Conservation (phyloP, 179 eudicot genomes). For the Patellifolia procumbens region DNA sequence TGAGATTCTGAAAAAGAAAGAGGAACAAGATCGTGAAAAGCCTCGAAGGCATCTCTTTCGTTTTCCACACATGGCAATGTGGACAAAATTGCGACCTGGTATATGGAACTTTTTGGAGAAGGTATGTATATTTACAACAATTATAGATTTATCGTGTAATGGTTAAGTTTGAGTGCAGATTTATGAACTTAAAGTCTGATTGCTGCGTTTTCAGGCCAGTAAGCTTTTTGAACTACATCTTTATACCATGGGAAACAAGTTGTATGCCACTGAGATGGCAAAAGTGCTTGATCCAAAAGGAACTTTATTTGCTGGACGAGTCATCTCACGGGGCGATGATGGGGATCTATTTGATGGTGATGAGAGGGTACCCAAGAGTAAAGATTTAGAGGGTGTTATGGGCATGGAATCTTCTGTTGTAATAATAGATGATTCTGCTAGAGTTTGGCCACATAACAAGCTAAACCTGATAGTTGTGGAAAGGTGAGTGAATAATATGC, state of each 20-base stretch:
- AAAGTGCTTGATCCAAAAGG: slow-evolving; percentile 98
- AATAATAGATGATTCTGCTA: slow-evolving; percentile 92
- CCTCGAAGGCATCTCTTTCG: slow-evolving; percentile 83
- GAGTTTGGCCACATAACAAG: slow-evolving; percentile 99
- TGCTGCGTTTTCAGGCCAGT: slow-evolving; percentile 66
- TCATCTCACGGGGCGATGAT: slow-evolving; percentile 94
- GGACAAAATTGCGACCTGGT: slow-evolving; percentile 98
- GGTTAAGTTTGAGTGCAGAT: not conserved
- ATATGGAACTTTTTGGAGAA: slow-evolving; percentile 98
- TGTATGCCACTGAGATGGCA: slow-evolving; percentile 99
- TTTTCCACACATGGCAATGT: slow-evolving; percentile 98
- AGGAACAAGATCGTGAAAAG: slow-evolving; percentile 91
- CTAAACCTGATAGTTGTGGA: slow-evolving; percentile 91
- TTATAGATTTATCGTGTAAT: not conserved
- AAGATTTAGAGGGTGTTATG: slow-evolving; percentile 97
- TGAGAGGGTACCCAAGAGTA: slow-evolving; percentile 81
- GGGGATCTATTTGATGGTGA: slow-evolving; percentile 82
- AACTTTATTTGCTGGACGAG: slow-evolving; percentile 88
- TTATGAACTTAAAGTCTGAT: slow-evolving; percentile 5
- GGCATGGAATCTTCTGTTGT: slow-evolving; percentile 98
- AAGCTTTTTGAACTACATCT: slow-evolving; percentile 90
- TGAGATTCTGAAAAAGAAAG: slow-evolving; percentile 92
- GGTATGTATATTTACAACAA: slow-evolving; percentile 38
- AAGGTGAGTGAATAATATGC: slow-evolving; percentile 47
- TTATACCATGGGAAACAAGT: slow-evolving; percentile 96